Conservation (phyloP, 2,329 filamentous ascomycete species). For the Penicillium oxalicum region DNA sequence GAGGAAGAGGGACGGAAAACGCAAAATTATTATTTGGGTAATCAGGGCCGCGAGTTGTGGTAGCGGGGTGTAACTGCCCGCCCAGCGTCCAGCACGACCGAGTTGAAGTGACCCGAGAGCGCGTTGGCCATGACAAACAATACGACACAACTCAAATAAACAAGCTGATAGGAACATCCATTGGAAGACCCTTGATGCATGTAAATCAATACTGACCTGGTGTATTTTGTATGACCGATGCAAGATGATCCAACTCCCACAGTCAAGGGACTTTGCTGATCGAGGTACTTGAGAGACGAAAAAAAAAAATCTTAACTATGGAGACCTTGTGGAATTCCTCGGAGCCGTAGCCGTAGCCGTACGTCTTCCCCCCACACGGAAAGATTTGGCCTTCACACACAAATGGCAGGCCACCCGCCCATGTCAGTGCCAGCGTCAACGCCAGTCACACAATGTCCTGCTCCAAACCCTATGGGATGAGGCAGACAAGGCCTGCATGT, state of each 20-base stretch:
- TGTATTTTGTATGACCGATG: neutral
- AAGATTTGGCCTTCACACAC: constrained; percentile 7
- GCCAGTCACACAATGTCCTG: constrained; percentile 5
- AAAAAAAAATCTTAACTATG: constrained; percentile 14
- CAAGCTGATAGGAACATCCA: neutral
- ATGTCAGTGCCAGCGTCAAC: too few relatives aligned
- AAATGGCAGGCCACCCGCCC: neutral
- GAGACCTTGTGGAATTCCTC: constrained; percentile 15
- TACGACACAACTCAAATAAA: neutral
- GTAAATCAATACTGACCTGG: constrained; percentile 7
- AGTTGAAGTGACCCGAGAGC: neutral
- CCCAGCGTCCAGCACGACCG: neutral
- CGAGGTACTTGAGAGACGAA: constrained; percentile 3
- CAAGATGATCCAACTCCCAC: constrained; percentile 1
- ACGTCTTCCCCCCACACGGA: constrained; percentile 6
- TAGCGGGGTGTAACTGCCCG: constrained; percentile 15
- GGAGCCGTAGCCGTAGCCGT: constrained; percentile 18
- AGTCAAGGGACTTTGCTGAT: neutral
- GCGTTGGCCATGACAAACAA: neutral
- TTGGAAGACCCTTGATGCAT: too few relatives aligned
- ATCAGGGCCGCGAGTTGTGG: constrained; percentile 18
- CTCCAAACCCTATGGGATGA: neutral
- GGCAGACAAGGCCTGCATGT: neutral
- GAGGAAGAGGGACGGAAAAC: constrained; percentile 15
- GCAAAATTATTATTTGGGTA: constrained; percentile 26